phyloP scores from a whole-genome alignment of 78 protist species.

The Cavenderia fasciculata region DNA sequence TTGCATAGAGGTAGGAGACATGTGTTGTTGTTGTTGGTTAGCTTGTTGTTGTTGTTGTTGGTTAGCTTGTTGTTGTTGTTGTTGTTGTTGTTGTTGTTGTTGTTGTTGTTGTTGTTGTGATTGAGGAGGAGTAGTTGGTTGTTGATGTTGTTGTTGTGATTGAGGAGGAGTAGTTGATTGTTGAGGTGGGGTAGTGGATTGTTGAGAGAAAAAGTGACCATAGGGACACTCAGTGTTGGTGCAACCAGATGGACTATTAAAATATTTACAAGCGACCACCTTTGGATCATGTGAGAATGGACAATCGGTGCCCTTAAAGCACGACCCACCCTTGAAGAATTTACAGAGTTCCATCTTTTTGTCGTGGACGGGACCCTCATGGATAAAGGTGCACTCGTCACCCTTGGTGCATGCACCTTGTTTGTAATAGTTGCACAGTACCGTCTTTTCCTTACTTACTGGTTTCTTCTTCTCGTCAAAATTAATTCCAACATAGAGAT shows the following conservation, averaged over 20 bases:
- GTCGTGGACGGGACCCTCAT: constrained; percentile 61
- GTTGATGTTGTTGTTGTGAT: neutral
- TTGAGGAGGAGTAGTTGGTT: neutral
- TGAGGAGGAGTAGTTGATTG: neutral
- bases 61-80: neutral
- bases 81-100: constrained; percentile 7
- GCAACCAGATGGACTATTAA: constrained; percentile 50
- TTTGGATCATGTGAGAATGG: constrained; percentile 54
- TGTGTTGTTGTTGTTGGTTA: constrained; percentile 1
- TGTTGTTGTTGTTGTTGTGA: neutral
- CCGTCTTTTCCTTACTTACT: constrained; percentile 5
- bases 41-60: neutral
- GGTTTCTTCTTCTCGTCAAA: neutral
- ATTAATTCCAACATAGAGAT: constrained; percentile 54
- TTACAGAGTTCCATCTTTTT: constrained; percentile 47
- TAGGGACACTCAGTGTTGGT: constrained; percentile 49
- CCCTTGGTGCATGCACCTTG: constrained; percentile 71
- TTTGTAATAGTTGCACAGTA: constrained; percentile 28
- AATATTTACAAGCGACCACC: constrained; percentile 40
- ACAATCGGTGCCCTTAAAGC: constrained; percentile 39
- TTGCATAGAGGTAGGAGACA: no score
- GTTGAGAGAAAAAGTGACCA: constrained; percentile 29
- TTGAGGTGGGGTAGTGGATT: neutral
- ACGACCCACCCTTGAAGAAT: constrained; percentile 28
- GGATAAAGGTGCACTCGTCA: constrained; percentile 48